Evolutionary conservation across 192 early-diverging fungal species (phyloP).

Genomic region (Haplosporangium gracile): DNA sequence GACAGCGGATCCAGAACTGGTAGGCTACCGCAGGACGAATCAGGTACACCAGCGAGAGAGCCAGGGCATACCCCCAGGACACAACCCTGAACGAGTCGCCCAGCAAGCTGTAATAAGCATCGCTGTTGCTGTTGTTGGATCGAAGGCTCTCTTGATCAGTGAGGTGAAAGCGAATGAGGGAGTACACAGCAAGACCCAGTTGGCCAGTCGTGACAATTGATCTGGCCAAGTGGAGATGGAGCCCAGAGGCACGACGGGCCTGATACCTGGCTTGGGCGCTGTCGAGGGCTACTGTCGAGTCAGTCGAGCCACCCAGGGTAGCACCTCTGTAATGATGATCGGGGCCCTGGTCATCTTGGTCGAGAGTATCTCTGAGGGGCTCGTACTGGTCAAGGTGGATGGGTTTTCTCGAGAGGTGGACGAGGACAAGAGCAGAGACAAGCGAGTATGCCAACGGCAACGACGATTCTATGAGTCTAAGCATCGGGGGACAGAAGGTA

Average conservation of each 20-base stretch:
- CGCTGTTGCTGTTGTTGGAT: neutral
- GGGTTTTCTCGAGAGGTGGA: slow-evolving; percentile 27
- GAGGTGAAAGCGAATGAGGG: slow-evolving; percentile 8
- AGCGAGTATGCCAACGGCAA: slow-evolving; percentile 28
- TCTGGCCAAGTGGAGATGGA: slow-evolving; percentile 28
- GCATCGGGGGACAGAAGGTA: neutral
- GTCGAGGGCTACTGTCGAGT: neutral
- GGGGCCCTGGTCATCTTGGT: neutral
- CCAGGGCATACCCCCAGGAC: slow-evolving; percentile 31
- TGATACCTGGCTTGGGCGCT: slow-evolving; percentile 19
- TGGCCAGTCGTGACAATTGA: slow-evolving; percentile 21
- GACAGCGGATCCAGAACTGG: slow-evolving; percentile 38
- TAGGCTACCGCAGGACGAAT: slow-evolving; percentile 12
- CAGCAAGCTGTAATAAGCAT: neutral
- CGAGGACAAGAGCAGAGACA: slow-evolving; percentile 10
- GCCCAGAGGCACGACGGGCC: slow-evolving; percentile 15
- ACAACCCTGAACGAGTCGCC: neutral
- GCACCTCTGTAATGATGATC: neutral
- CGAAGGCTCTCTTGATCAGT: neutral
- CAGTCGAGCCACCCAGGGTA: neutral
- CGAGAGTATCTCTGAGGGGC: slow-evolving; percentile 4
- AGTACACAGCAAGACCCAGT: slow-evolving; percentile 22
- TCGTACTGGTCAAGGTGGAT: slow-evolving; percentile 35
- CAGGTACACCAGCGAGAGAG: slow-evolving; percentile 19
- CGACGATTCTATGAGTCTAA: slow-evolving; percentile 21